Percentiles rank a stretch among this genome's conserved stretches.
phyloP scores from a whole-genome alignment of 1,284 basidiomycete species.

The Taiwanofungus camphoratus region DNA sequence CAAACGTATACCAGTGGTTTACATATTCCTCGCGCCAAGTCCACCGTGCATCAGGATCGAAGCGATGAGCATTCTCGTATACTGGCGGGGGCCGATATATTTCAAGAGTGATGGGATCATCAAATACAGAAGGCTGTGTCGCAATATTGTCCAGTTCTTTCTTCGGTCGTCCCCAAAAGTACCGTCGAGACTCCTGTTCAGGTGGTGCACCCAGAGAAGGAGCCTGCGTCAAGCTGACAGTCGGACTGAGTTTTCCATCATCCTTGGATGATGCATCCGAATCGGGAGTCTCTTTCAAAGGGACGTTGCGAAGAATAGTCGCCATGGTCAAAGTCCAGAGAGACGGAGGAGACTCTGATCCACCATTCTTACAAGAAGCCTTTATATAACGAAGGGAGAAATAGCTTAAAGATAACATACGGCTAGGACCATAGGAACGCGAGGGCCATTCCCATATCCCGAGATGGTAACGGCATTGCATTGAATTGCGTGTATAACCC shows the following conservation, averaged over 20 bases:
- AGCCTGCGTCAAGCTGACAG: constrained; percentile 19
- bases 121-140: constrained; percentile 33
- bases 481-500: constrained; percentile 23
- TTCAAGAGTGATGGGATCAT: constrained; percentile 44
- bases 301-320: constrained; percentile 15
- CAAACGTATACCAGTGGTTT: too few relatives aligned
- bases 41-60: constrained; percentile 65
- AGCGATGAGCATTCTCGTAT: constrained; percentile 62
- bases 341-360: neutral
- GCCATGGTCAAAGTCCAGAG: constrained; percentile 16
- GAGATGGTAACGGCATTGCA: constrained; percentile 17
- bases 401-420: constrained; percentile 3
- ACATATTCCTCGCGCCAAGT: constrained; percentile 62
- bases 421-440: constrained; percentile 1
- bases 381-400: too few relatives aligned
- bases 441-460: constrained; percentile 8
- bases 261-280: constrained; percentile 12
- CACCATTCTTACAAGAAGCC: too few relatives aligned
- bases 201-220: constrained; percentile 23
- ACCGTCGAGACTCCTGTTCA: constrained; percentile 12
- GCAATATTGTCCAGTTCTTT: constrained; percentile 27
- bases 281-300: neutral
- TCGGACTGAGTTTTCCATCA: constrained; percentile 12
- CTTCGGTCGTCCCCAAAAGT: constrained; percentile 23
- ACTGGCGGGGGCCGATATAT: constrained; percentile 50